Evolutionary conservation across 2,329 filamentous ascomycete species (phyloP), one percentile per base, ranked within the genome.

Genomic region (Thelonectria discophora): DNA sequence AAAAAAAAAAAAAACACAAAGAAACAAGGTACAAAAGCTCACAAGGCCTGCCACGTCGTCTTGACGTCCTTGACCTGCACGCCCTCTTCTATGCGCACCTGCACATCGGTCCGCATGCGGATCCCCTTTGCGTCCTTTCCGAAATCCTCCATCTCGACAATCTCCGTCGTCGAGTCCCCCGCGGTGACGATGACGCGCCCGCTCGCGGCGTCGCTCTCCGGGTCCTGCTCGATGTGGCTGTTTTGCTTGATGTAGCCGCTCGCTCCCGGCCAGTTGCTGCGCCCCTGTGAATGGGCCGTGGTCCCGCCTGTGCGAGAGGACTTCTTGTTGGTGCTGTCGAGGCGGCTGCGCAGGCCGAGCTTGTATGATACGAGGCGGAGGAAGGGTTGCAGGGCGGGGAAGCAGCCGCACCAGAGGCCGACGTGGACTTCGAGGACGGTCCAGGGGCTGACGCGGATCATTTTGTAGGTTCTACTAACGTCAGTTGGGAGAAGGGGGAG

Each of bases 331-430:
- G 32, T 67, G 54, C 66, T 65, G 12, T 65, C 62, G 46, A 60
- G 57, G 20, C 52, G 55, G 30, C 49, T 64, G 18, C 56, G 59
- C 5, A 61, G 51, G 24, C 63, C 63, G 34, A 66, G 51, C 39
- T 62, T 59, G 49, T 54, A 62, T 15, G 54, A 69, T 17, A 74
- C 20, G n/a, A 72, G 57, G n/a, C 77, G 76, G 18, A 78, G 60
- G 34, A 79, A 62, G 5, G 77, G 76, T 40, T 80, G 77, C 11
- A 80, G 64, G 3, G 77, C 73, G 1, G 78, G 78, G 54, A 80
- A 78, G 65, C 77, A 79, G 13, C 73, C 74, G 55, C 76, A 76
- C 78, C 78, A 80, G 17, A 80, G 68, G 7, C 77, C 78, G 50
- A 78, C 72, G 57, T 80, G 78, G 49, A 73, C 72, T 67, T 80